phyloP scores from a whole-genome alignment of 352 stramenopile species.

The Globisporangium sylvaticum region DNA sequence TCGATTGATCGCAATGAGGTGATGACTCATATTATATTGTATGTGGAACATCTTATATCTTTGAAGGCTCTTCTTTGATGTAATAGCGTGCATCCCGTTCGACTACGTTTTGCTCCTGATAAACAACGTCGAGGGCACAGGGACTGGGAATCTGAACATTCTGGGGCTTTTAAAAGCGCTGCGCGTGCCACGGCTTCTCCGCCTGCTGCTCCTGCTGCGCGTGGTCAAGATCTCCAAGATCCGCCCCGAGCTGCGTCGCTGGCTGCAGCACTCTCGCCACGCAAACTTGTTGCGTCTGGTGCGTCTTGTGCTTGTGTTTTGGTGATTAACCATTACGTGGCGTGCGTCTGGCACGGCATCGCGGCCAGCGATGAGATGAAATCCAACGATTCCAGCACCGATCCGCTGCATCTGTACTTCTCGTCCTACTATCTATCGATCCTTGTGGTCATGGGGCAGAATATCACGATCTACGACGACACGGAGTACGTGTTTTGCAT shows the following conservation, averaged over 20 bases:
- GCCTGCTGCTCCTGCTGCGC: conserved; percentile 58
- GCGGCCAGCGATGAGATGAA: conserved; percentile 57
- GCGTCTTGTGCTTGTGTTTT: conserved; percentile 58
- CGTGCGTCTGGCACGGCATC: conserved; percentile 71
- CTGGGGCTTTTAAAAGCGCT: conserved; percentile 67
- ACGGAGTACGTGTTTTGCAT: conserved; percentile 74
- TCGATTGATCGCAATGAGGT: not conserved
- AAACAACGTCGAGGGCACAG: conserved; percentile 33
- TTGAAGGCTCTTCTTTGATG: conserved; percentile 68
- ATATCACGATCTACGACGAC: conserved; percentile 63
- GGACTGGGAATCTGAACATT: conserved; percentile 46
- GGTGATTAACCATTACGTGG: conserved; percentile 75
- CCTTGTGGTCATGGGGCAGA: conserved; percentile 79
- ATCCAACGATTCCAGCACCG: conserved; percentile 21
- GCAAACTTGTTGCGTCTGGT: conserved; percentile 70
- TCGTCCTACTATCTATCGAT: conserved; percentile 64
- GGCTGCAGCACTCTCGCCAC: conserved; percentile 79
- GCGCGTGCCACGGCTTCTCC: conserved; percentile 60
- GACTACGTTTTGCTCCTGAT: conserved; percentile 56
- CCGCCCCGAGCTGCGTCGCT: conserved; percentile 64
- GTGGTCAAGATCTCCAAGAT: conserved; percentile 76
- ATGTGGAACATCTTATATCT: too few species aligned
- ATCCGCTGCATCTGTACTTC: conserved; percentile 46
- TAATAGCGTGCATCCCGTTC: conserved; percentile 73
- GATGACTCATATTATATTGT: not conserved